Conservation (phyloP, 1,139 yeast species). For the Geotrichum bryndzae region DNA sequence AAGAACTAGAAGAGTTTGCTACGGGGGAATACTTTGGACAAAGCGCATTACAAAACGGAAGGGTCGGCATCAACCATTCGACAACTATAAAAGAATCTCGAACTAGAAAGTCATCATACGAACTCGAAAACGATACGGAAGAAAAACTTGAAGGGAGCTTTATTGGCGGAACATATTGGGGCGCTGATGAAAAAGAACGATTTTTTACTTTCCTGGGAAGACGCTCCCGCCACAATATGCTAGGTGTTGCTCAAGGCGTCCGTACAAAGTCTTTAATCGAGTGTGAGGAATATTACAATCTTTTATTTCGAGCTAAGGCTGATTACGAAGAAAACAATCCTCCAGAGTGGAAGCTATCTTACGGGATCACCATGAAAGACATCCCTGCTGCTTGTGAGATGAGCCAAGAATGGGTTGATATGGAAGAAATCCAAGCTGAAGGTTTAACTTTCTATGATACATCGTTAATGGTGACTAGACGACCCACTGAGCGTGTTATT, state of each 20-base stretch:
- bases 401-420: conserved; percentile 42
- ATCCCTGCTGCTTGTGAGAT: conserved; percentile 53
- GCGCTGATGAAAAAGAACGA: conserved; percentile 38
- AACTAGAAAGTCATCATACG: neutral
- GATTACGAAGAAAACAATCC: neutral
- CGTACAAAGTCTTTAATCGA: conserved; percentile 44
- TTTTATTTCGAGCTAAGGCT: conserved; percentile 33
- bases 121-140: conserved; percentile 3
- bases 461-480: neutral
- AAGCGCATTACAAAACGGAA: neutral
- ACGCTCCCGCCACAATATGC: conserved; percentile 46
- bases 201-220: conserved; percentile 43
- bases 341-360: neutral
- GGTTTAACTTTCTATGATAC: conserved; percentile 2
- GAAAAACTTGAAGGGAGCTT: conserved; percentile 5
- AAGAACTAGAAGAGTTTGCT: conserved; percentile 21
- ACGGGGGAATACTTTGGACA: conserved; percentile 15
- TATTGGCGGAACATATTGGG: conserved; percentile 38
- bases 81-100: neutral
- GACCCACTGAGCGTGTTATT: neutral
- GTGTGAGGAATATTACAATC: conserved; percentile 43
- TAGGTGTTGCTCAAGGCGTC: conserved; percentile 38
- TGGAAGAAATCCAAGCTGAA: conserved; percentile 45
- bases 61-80: neutral
- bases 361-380: conserved; percentile 36